Percentiles rank a stretch among this genome's conserved stretches.
Conservation (phyloP, 148 eudicot species). For the Rhododendron ovatum region DNA sequence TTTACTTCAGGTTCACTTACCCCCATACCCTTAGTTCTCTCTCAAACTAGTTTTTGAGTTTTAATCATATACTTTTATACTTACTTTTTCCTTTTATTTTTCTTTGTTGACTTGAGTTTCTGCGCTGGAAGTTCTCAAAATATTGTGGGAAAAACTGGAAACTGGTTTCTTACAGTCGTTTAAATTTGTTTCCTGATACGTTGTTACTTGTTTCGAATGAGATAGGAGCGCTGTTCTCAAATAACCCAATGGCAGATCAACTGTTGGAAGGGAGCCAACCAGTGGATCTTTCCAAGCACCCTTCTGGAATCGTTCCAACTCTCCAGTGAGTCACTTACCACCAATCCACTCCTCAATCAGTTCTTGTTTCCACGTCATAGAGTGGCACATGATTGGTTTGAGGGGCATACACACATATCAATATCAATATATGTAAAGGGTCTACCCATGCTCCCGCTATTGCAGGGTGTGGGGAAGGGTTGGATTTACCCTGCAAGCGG, state of each 20-base stretch:
- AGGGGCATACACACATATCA: neutral
- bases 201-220: neutral
- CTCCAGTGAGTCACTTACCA: conserved; percentile 1
- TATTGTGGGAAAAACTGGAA: neutral
- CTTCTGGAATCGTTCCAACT: neutral
- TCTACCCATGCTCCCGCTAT: neutral
- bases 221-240: neutral
- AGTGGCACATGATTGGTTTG: neutral
- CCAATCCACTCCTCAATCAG: conserved; percentile 20
- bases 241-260: conserved; percentile 60
- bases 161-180: neutral
- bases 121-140: neutral
- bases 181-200: neutral
- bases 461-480: neutral
- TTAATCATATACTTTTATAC: neutral
- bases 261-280: conserved; percentile 74
- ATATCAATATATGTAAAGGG: neutral
- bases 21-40: neutral
- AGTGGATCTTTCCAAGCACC: conserved; percentile 57
- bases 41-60: neutral
- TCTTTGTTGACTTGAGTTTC: neutral
- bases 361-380: neutral
- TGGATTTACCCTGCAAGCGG: neutral
- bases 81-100: neutral
- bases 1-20: neutral